A percentile compares a stretch with the other conserved stretches of the same genome.
Evolutionary conservation across 2,329 filamentous ascomycete species (phyloP).

Genomic region (Tolypocladium capitatum): DNA sequence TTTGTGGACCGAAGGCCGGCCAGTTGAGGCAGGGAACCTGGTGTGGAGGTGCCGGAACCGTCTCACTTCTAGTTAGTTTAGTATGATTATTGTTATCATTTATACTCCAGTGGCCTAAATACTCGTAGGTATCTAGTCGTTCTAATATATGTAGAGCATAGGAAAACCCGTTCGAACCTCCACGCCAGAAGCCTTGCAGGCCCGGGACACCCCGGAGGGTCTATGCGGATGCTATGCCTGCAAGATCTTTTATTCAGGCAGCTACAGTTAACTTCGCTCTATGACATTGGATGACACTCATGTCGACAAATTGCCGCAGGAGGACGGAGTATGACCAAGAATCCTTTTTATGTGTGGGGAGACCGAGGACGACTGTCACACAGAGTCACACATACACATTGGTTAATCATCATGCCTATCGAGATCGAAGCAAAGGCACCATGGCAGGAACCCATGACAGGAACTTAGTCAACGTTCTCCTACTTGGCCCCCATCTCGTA

Average conservation of each 20-base stretch:
- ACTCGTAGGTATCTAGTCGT: no score
- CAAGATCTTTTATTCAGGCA: not conserved
- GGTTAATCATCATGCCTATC: not conserved
- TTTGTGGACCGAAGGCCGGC: constrained; percentile 5
- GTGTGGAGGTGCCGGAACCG: no score
- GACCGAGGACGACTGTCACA: not conserved
- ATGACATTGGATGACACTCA: not conserved
- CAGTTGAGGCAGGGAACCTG: not conserved
- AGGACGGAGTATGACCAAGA: not conserved
- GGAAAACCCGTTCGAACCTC: no score
- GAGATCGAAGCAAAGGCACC: not conserved
- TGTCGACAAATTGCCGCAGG: no score
- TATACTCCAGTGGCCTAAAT: no score
- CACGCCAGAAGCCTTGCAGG: no score
- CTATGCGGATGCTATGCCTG: no score
- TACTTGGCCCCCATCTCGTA: constrained; percentile 17
- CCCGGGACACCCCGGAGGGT: no score
- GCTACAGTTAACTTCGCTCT: not conserved
- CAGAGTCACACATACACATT: not conserved
- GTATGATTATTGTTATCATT: no score
- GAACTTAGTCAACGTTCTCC: not conserved
- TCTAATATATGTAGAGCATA: no score
- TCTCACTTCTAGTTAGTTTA: no score
- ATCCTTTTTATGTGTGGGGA: not conserved
- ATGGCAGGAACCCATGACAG: no score